A percentile compares a stretch with the other conserved stretches of the same genome.
phyloP scores from a whole-genome alignment of 73 alveolate species.

The Breviolum minutum region DNA sequence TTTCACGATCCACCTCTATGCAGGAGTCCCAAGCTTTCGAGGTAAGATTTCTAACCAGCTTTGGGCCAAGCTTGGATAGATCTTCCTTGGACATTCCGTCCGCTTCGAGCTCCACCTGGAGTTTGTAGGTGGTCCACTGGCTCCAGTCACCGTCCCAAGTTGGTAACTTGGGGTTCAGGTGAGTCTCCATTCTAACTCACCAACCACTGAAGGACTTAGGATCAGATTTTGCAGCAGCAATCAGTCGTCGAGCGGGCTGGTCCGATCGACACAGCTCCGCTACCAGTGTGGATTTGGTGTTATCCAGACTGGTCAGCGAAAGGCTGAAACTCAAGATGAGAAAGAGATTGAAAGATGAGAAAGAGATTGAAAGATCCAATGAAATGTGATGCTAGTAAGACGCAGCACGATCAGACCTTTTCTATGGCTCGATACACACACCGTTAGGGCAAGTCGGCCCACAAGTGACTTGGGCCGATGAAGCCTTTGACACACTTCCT shows the following conservation, averaged over 20 bases:
- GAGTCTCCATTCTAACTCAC: no score
- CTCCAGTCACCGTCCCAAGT: conserved; percentile 24
- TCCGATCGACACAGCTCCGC: conserved; percentile 1
- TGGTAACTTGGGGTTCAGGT: conserved; percentile 22
- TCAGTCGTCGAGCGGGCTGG: neutral
- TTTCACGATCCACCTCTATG: neutral
- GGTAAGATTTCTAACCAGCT: neutral
- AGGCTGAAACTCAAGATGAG: no score
- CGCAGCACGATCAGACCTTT: no score
- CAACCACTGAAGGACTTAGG: neutral
- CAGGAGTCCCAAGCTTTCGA: conserved; percentile 14
- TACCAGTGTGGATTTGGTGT: conserved; percentile 4
- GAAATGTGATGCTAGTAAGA: no score
- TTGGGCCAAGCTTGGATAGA: neutral
- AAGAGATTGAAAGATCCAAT: no score
- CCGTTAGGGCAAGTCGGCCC: no score
- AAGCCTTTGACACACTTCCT: no score
- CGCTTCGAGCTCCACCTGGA: neutral
- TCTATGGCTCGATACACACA: no score
- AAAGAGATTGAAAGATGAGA: no score
- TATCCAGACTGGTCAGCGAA: no score
- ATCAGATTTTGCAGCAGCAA: neutral
- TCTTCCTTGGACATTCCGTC: neutral
- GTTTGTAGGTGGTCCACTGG: neutral
- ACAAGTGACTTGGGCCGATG: no score